phyloP scores from a whole-genome alignment of 352 stramenopile genomes.

The Phytophthora ohioensis region DNA sequence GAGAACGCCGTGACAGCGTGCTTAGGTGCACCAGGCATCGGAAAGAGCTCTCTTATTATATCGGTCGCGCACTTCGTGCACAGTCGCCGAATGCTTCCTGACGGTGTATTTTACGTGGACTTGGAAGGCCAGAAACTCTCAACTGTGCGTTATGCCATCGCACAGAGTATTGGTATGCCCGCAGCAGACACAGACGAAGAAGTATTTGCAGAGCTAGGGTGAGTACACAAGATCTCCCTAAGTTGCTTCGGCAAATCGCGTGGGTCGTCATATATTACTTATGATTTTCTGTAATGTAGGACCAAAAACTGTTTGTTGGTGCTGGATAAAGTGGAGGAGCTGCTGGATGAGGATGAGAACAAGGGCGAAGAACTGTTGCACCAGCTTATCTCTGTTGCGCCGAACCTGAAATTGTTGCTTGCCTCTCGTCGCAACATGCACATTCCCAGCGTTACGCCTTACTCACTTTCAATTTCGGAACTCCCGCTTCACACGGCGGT shows the following conservation, averaged over 20 bases:
- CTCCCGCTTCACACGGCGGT: constrained; percentile 77
- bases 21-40: constrained; percentile 77
- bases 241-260: background rate
- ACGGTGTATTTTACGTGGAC: constrained; percentile 87
- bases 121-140: constrained; percentile 84
- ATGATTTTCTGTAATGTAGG: constrained; percentile 31
- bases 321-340: constrained; percentile 83
- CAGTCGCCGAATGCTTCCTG: constrained; percentile 78
- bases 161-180: constrained; percentile 80
- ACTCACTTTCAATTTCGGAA: constrained; percentile 80
- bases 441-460: constrained; percentile 81
- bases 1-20: constrained; percentile 82
- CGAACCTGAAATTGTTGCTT: constrained; percentile 72
- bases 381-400: constrained; percentile 75
- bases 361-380: constrained; percentile 75
- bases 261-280: constrained; percentile 9
- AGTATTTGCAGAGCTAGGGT: constrained; percentile 79
- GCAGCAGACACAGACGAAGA: constrained; percentile 80
- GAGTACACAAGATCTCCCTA: constrained; percentile 1
- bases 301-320: constrained; percentile 77
- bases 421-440: constrained; percentile 77
- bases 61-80: constrained; percentile 84
- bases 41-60: constrained; percentile 86
- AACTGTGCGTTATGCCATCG: constrained; percentile 83
- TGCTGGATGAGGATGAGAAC: constrained; percentile 80